These are phyloP conservation scores for Wallacemonas collosoma DNA, from an alignment of 208 protist species.

Conservation along the genomic window DNA sequence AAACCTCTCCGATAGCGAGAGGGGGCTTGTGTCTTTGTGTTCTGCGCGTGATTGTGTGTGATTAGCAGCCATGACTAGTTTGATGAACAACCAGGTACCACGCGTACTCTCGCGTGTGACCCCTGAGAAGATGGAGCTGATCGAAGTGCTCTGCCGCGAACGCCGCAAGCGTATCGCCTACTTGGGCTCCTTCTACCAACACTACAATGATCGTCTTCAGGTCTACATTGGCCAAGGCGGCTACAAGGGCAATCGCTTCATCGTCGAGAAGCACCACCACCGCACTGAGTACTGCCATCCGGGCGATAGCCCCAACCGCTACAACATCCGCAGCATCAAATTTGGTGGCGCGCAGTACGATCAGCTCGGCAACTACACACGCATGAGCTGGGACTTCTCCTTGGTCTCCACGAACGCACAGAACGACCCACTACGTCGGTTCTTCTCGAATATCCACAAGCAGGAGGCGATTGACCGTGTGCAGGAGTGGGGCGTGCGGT, in stretches of 20 bases:
- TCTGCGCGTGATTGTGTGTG: neutral
- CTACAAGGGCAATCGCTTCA: constrained; percentile 55
- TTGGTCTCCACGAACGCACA: constrained; percentile 58
- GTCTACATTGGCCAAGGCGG: constrained; percentile 55
- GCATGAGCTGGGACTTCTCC: constrained; percentile 63
- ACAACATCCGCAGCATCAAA: constrained; percentile 67
- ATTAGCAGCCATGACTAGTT: constrained; percentile 24
- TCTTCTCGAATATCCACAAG: constrained; percentile 49
- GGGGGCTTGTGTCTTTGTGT: too few species aligned
- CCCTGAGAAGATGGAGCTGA: constrained; percentile 63
- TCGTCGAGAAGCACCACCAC: constrained; percentile 67
- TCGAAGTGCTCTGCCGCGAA: constrained; percentile 63
- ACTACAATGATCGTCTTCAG: constrained; percentile 72
- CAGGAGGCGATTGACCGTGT: constrained; percentile 67
- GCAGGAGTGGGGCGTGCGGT: constrained; percentile 85
- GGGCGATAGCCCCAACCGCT: constrained; percentile 34
- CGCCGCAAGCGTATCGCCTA: constrained; percentile 77
- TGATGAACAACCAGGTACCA: constrained; percentile 58
- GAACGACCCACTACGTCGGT: constrained; percentile 47
- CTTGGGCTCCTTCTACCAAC: constrained; percentile 61
- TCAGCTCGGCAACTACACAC: constrained; percentile 63
- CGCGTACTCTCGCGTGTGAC: constrained; percentile 70
- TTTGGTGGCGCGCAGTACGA: constrained; percentile 61
- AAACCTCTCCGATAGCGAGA: too few species aligned
- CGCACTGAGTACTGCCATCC: constrained; percentile 71